Conservation (phyloP, 2,329 filamentous ascomycete genomes). For the Coniella lustricola region DNA sequence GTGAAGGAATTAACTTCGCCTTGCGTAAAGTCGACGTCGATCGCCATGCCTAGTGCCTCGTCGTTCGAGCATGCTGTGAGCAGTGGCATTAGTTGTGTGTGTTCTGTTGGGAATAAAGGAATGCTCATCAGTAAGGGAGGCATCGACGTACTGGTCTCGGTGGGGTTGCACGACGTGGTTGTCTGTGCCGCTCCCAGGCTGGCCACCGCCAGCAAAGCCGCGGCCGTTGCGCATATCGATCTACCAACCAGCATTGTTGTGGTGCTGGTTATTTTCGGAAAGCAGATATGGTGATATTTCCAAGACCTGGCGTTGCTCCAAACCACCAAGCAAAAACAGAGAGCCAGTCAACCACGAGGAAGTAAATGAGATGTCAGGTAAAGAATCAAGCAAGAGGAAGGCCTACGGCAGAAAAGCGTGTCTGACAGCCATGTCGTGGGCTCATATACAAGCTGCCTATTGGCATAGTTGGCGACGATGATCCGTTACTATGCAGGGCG, state of each 20-base stretch:
- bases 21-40: constrained; percentile 75
- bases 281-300: background rate
- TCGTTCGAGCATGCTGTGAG: constrained; percentile 62
- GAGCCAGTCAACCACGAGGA: too few species aligned
- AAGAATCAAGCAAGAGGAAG: too few species aligned
- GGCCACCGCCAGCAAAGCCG: constrained; percentile 16
- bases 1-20: constrained; percentile 75
- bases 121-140: background rate
- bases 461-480: too few species aligned
- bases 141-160: constrained; percentile 21
- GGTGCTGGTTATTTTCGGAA: background rate
- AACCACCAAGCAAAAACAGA: too few species aligned
- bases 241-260: constrained; percentile 19
- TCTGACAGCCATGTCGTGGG: too few species aligned
- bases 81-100: background rate
- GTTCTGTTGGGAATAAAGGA: too few species aligned
- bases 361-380: too few species aligned
- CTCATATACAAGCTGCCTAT: too few species aligned
- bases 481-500: too few species aligned
- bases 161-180: constrained; percentile 26
- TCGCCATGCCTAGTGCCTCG: constrained; percentile 74
- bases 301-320: too few species aligned
- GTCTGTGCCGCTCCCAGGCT: constrained; percentile 25
- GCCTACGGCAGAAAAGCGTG: too few species aligned
- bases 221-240: constrained; percentile 17